These are phyloP conservation scores for Cladosporium velox DNA, from an alignment of 2,329 filamentous ascomycete species.

Conservation along the genomic window DNA sequence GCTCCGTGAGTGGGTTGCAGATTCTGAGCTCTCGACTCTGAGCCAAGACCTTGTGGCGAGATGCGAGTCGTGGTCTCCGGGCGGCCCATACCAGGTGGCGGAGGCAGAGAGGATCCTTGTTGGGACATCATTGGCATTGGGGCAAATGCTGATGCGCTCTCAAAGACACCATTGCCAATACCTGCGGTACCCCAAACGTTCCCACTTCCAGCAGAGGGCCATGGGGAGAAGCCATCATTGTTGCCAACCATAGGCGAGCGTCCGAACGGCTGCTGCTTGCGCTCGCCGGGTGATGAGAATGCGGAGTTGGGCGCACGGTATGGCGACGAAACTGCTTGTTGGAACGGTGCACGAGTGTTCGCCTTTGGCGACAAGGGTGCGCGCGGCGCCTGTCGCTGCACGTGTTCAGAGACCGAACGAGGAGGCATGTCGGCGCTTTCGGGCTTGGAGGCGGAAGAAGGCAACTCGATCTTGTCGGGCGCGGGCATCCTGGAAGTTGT, in stretches of 20 bases:
- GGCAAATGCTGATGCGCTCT: constrained; percentile 37
- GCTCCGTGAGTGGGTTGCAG: constrained; percentile 29
- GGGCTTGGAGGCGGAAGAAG: background rate
- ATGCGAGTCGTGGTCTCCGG: constrained; percentile 35
- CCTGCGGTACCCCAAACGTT: constrained; percentile 76
- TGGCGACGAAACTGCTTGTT: constrained; percentile 26
- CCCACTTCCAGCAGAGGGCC: constrained; percentile 47
- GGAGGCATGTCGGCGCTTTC: background rate
- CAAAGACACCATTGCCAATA: constrained; percentile 78
- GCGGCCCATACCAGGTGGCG: constrained; percentile 37
- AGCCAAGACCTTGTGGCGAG: constrained; percentile 34
- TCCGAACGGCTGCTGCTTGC: constrained; percentile 36
- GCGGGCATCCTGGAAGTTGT: background rate
- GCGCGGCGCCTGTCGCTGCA: constrained; percentile 23
- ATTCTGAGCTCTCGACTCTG: constrained; percentile 32
- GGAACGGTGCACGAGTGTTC: constrained; percentile 28
- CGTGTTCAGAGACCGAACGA: constrained; percentile 14
- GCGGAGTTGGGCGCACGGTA: constrained; percentile 45
- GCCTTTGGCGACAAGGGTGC: constrained; percentile 29
- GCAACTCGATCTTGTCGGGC: background rate
- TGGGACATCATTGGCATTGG: constrained; percentile 31
- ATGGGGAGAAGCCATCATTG: constrained; percentile 32
- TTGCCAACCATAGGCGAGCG: constrained; percentile 32
- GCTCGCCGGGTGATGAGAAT: constrained; percentile 41
- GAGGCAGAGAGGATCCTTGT: constrained; percentile 30